A percentile compares a stretch with the other conserved stretches of the same genome.
phyloP scores from a whole-genome alignment of 2,329 filamentous ascomycete species.

The Alternaria viburni region DNA sequence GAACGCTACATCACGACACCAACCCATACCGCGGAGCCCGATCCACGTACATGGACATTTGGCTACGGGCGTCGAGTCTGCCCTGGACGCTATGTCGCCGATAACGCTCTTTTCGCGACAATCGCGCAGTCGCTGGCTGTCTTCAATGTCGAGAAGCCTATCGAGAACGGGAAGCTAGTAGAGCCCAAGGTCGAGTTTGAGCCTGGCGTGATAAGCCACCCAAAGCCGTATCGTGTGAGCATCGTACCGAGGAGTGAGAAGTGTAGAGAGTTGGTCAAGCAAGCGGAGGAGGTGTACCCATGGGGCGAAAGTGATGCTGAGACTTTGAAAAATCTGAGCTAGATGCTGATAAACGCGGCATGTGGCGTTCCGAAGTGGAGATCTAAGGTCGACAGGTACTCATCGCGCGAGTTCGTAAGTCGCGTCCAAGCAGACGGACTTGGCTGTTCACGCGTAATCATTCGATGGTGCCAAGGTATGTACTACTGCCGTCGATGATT shows the following conservation, averaged over 20 bases:
- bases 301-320: constrained; percentile 51
- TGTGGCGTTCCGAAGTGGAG: no score
- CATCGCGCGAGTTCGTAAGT: neutral
- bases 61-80: constrained; percentile 55
- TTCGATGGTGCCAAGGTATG: neutral
- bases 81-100: constrained; percentile 51
- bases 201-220: constrained; percentile 49
- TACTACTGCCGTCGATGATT: no score
- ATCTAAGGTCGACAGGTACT: neutral
- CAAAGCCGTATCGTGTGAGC: constrained; percentile 42
- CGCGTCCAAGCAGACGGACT: neutral
- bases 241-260: constrained; percentile 45
- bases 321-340: constrained; percentile 15
- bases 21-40: constrained; percentile 45
- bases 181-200: constrained; percentile 47
- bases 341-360: neutral
- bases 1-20: constrained; percentile 50
- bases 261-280: constrained; percentile 43
- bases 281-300: constrained; percentile 46
- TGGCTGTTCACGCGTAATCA: neutral
- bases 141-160: constrained; percentile 52
- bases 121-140: constrained; percentile 56
- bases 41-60: constrained; percentile 47
- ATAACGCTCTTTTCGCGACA: constrained; percentile 50
- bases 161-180: constrained; percentile 49